Conservation (phyloP, 805 yeast species). For the Wickerhamiella hasegawae region DNA sequence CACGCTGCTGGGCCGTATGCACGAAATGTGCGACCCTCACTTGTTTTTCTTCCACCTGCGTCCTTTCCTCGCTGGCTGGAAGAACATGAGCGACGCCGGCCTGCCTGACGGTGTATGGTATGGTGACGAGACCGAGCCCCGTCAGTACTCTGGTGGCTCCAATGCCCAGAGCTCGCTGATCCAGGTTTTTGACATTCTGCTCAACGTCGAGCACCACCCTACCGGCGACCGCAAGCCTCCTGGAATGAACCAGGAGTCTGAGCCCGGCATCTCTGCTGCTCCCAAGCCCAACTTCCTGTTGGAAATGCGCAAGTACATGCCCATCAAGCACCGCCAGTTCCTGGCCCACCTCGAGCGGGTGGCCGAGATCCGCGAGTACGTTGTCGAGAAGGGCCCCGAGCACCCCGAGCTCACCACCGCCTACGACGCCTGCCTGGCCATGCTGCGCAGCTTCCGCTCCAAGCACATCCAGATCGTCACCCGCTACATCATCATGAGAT, state of each 20-base stretch:
- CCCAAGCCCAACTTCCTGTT: slow-evolving; percentile 39
- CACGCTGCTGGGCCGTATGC: slow-evolving; percentile 61
- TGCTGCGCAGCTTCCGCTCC: slow-evolving; percentile 77
- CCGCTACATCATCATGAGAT: slow-evolving; percentile 68
- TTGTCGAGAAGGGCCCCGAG: slow-evolving; percentile 25
- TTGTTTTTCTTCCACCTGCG: slow-evolving; percentile 73
- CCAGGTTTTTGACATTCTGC: slow-evolving; percentile 66
- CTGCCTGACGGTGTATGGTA: slow-evolving; percentile 64
- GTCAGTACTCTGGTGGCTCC: slow-evolving; percentile 71
- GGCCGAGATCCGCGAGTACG: slow-evolving; percentile 51
- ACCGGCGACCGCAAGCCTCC: slow-evolving; percentile 39
- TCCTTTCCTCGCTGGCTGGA: slow-evolving; percentile 91
- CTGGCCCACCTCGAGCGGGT: slow-evolving; percentile 41
- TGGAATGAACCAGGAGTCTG: slow-evolving; percentile 7
- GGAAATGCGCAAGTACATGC: slow-evolving; percentile 86
- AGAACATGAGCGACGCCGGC: slow-evolving; percentile 78
- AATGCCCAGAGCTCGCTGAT: slow-evolving; percentile 86
- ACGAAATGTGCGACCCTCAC: slow-evolving; percentile 90
- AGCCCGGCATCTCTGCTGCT: slow-evolving; percentile 6
- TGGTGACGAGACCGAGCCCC: slow-evolving; percentile 43
- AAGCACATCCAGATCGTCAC: slow-evolving; percentile 89
- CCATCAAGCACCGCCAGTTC: slow-evolving; percentile 67
- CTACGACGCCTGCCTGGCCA: slow-evolving; percentile 79
- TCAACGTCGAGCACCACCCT: slow-evolving; percentile 63
- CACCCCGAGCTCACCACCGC: slow-evolving; percentile 47